These are phyloP conservation scores for Auriculariales sp. DNA, from an alignment of 768 basidiomycete species.

Conservation along the genomic window DNA sequence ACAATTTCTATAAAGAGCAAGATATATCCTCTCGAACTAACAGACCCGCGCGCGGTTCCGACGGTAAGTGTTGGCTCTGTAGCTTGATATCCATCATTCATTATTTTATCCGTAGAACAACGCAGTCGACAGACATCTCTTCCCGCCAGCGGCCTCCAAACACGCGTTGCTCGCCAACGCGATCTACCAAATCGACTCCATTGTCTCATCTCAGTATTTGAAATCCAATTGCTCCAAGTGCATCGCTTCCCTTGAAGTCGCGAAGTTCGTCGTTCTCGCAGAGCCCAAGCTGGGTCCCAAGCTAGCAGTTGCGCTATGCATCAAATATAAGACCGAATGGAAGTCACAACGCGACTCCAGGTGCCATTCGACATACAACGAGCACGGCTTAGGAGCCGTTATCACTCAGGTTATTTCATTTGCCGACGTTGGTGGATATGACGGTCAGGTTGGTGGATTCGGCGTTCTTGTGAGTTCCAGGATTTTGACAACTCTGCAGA, in stretches of 20 bases:
- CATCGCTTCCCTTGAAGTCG: slow-evolving; percentile 42
- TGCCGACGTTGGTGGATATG: slow-evolving; percentile 55
- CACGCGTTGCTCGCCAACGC: slow-evolving; percentile 35
- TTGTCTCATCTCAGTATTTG: slow-evolving; percentile 32
- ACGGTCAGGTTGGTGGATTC: slow-evolving; percentile 55
- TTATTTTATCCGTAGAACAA: slow-evolving; percentile 24
- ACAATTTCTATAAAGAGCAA: slow-evolving; percentile 34
- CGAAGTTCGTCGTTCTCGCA: slow-evolving; percentile 51
- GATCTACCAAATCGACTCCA: slow-evolving; percentile 33
- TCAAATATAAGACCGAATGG: too few relatives aligned
- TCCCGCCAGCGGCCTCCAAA: slow-evolving; percentile 41
- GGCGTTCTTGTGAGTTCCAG: too few relatives aligned
- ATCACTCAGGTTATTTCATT: slow-evolving; percentile 60
- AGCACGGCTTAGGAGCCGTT: slow-evolving; percentile 51
- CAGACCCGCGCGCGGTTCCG: slow-evolving; percentile 47
- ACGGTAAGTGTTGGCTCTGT: slow-evolving; percentile 14
- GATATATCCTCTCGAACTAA: slow-evolving; percentile 45
- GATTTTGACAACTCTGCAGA: too few relatives aligned
- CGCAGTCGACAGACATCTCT: slow-evolving; percentile 45
- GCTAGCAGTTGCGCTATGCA: slow-evolving; percentile 43
- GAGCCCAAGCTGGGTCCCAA: slow-evolving; percentile 45
- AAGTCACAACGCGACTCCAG: too few relatives aligned
- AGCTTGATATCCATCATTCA: background rate
- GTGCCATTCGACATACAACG: too few relatives aligned
- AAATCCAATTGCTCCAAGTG: slow-evolving; percentile 42